Evolutionary conservation across 2,329 filamentous ascomycete species (phyloP), one percentile per base, ranked within the genome.

Genomic region (Phialophora tarda): DNA sequence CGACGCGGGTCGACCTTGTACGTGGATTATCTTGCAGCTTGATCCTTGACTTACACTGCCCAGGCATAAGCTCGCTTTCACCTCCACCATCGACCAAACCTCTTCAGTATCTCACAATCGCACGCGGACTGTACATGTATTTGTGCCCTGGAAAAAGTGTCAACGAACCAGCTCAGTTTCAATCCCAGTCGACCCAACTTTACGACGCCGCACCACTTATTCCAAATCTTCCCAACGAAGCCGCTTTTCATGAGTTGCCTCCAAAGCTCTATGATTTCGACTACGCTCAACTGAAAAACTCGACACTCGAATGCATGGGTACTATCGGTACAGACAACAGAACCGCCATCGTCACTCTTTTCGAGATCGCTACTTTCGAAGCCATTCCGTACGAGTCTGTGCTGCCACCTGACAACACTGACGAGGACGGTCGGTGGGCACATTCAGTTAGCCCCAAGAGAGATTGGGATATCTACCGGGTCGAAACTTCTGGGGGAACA

Each of bases 111-210:
- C 73, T 84, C 58, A 79, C 79, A 5, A 68, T 83, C 23, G 83
- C 82, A 62, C 75, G 78, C 26, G 83, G 83, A 47, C 82, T 80
- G 12, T 82, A 85, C 68, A 84, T 84, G 75, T 85, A 83, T 71
- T 81, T 79, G 17, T 84, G 82, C 68, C 57, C 70, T 1, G 70
- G 76, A 41, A 51, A 28, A 21, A 44, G 59, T 12, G 30, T 61
- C 3, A 57, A 32, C 24, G 68, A 72, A 11, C 59, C 62, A 0
- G 82, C 83, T 14, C 65, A 71, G 14, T 72, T 80, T 8, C 73
- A 78, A 41, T 82, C 81, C 10, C 82, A 82, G 24, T 73, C 79
- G n/a, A 82, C 82, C 2, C 77, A 77, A 2, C 76, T 83, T 2
- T 80, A 80, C 68, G 79, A 83, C 50, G 78, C 79, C 62, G 78